Percentiles rank a stretch among this genome's conserved stretches.
Evolutionary conservation across 1,284 basidiomycete genomes (phyloP).

Genomic region (Marasmius oreades): DNA sequence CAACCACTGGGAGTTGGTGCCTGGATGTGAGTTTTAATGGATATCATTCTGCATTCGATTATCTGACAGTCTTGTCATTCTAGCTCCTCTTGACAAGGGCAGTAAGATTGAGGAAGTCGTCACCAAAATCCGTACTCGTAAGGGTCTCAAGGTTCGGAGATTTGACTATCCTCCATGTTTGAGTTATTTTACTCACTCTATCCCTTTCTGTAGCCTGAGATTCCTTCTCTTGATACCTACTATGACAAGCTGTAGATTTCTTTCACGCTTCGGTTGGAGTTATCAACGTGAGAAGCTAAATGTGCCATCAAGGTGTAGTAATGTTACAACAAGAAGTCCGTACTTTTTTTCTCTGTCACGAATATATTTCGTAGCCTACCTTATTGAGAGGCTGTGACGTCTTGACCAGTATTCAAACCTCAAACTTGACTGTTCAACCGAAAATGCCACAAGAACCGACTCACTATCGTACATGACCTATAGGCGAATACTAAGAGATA

Average conservation of each 20-base stretch:
- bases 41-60: constrained; percentile 21
- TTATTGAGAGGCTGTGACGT: too few species aligned
- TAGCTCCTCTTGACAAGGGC: constrained; percentile 79
- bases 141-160: constrained; percentile 81
- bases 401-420: too few species aligned
- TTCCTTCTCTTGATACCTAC: constrained; percentile 82
- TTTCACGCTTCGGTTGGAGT: not conserved
- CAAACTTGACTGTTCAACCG: too few species aligned
- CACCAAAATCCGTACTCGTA: constrained; percentile 80
- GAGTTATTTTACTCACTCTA: constrained; percentile 3
- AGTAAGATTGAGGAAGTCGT: constrained; percentile 90
- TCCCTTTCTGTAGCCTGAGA: constrained; percentile 53
- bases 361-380: not conserved
- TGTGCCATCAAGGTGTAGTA: not conserved
- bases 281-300: not conserved
- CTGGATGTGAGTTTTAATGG: constrained; percentile 56
- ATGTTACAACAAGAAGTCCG: not conserved
- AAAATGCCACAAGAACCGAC: too few species aligned
- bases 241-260: constrained; percentile 81
- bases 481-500: too few species aligned
- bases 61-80: constrained; percentile 9
- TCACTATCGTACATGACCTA: too few species aligned
- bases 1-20: constrained; percentile 88
- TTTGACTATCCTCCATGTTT: not conserved
- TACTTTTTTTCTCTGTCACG: not conserved